Percentiles rank a stretch among this genome's conserved stretches.
Conservation (phyloP, 352 stramenopile species). For the Halophytophthora batemanensis region DNA sequence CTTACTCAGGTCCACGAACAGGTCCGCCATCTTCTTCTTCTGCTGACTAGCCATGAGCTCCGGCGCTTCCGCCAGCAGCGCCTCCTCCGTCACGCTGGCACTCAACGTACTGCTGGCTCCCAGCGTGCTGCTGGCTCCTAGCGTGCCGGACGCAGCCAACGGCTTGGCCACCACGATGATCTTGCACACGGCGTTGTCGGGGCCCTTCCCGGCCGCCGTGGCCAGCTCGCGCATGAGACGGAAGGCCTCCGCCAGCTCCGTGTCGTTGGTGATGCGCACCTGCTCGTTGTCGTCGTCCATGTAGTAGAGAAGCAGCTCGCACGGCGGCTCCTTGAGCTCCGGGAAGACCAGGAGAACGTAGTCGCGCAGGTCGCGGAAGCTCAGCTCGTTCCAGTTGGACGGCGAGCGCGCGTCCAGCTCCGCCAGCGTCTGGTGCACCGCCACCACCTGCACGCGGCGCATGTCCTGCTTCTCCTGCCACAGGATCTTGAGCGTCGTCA, state of each 20-base stretch:
- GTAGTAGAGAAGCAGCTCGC: slow-evolving; percentile 74
- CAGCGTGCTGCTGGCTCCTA: slow-evolving; percentile 12
- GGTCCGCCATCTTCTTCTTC: slow-evolving; percentile 59
- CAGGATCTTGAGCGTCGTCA: slow-evolving; percentile 85
- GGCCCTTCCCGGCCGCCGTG: slow-evolving; percentile 33
- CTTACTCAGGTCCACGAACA: slow-evolving; percentile 78
- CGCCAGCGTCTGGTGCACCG: slow-evolving; percentile 56
- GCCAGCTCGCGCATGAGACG: slow-evolving; percentile 74
- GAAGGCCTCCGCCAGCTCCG: slow-evolving; percentile 73
- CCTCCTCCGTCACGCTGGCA: slow-evolving; percentile 11
- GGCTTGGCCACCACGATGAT: slow-evolving; percentile 56
- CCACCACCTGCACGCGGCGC: slow-evolving; percentile 73
- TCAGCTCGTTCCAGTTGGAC: slow-evolving; percentile 28
- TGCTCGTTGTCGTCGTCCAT: slow-evolving; percentile 81
- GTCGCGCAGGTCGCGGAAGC: slow-evolving; percentile 58
- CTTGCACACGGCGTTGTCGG: slow-evolving; percentile 53
- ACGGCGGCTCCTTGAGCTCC: slow-evolving; percentile 28
- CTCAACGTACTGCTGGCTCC: slow-evolving; percentile 23
- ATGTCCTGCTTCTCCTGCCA: slow-evolving; percentile 83
- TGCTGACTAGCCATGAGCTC: slow-evolving; percentile 53
- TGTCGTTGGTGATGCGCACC: slow-evolving; percentile 80
- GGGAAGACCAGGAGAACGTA: slow-evolving; percentile 74
- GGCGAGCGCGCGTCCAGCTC: slow-evolving; percentile 40
- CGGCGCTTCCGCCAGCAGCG: slow-evolving; percentile 29
- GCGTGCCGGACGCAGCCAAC: not conserved